Percentiles rank a stretch among this genome's conserved stretches.
Conservation (phyloP, 768 basidiomycete genomes). For the Coprinopsis strossmayeri region DNA sequence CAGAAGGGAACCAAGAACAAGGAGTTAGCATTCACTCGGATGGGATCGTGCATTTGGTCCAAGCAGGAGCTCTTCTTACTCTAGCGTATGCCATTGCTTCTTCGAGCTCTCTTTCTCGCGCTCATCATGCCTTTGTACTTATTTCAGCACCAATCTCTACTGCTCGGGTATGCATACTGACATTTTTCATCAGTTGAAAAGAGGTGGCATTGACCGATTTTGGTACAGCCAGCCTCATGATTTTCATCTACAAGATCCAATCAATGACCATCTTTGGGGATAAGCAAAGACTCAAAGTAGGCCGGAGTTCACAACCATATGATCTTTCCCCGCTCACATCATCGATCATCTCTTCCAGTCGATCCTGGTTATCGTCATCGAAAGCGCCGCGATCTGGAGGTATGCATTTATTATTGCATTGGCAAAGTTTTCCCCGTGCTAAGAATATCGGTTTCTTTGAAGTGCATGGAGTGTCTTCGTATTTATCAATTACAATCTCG, state of each 20-base stretch:
- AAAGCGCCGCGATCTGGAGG: slow-evolving; percentile 17
- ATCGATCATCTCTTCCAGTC: background rate
- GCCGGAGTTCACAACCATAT: background rate
- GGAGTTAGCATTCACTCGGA: too few species aligned
- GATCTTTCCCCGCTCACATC: background rate
- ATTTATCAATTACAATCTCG: slow-evolving; percentile 9
- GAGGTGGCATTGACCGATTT: background rate
- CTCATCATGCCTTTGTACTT: too few species aligned
- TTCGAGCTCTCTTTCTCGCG: background rate
- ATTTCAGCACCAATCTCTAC: slow-evolving; percentile 6
- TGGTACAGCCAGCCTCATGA: slow-evolving; percentile 3
- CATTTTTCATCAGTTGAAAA: too few species aligned
- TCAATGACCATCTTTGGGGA: slow-evolving; percentile 2
- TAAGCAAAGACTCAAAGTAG: slow-evolving; percentile 2
- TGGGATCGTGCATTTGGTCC: too few species aligned
- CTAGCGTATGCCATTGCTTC: background rate
- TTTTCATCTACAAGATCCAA: slow-evolving; percentile 4
- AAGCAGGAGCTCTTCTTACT: too few species aligned
- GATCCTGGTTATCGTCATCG: slow-evolving; percentile 12
- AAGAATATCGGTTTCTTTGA: background rate
- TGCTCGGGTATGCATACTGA: slow-evolving; percentile 9
- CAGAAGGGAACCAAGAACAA: too few species aligned
- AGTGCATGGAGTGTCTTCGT: slow-evolving; percentile 17
- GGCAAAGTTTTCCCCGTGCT: too few species aligned
- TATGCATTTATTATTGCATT: slow-evolving; percentile 1